These are phyloP conservation scores for Apophysomyces ossiformis DNA, from an alignment of 371 early-diverging fungal species.

Conservation along the genomic window DNA sequence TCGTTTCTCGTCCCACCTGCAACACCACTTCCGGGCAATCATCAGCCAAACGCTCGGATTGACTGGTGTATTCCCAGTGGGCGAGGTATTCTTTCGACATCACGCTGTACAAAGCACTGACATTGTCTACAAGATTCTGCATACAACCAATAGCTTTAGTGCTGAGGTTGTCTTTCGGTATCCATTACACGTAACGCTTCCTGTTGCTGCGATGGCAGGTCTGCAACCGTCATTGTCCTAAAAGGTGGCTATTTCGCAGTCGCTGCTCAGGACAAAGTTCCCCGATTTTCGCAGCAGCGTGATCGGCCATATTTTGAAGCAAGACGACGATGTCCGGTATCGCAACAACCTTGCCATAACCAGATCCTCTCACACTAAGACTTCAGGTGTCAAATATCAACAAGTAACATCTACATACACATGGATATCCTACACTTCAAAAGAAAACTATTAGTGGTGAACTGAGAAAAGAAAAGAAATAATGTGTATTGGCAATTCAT, in stretches of 20 bases:
- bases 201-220: background rate
- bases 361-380: too few relatives aligned
- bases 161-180: background rate
- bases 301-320: too few relatives aligned
- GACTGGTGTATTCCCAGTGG: slow-evolving; percentile 26
- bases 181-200: background rate
- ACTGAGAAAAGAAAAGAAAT: too few relatives aligned
- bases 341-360: too few relatives aligned
- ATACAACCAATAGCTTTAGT: background rate
- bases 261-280: background rate
- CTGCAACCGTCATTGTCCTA: background rate
- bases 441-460: too few relatives aligned
- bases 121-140: slow-evolving; percentile 28
- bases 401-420: too few relatives aligned
- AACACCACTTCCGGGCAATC: slow-evolving; percentile 32
- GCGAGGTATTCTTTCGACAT: slow-evolving; percentile 26
- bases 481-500: too few relatives aligned
- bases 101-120: slow-evolving; percentile 25
- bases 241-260: background rate
- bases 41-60: slow-evolving; percentile 7
- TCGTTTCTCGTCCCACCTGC: slow-evolving; percentile 11
- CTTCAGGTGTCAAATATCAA: too few relatives aligned
- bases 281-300: too few relatives aligned
- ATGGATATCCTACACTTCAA: too few relatives aligned
- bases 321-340: too few relatives aligned